Evolutionary conservation across 148 eudicot species (phyloP), one percentile per base, ranked within the genome.

Genomic region (Rhododendron vialii): DNA sequence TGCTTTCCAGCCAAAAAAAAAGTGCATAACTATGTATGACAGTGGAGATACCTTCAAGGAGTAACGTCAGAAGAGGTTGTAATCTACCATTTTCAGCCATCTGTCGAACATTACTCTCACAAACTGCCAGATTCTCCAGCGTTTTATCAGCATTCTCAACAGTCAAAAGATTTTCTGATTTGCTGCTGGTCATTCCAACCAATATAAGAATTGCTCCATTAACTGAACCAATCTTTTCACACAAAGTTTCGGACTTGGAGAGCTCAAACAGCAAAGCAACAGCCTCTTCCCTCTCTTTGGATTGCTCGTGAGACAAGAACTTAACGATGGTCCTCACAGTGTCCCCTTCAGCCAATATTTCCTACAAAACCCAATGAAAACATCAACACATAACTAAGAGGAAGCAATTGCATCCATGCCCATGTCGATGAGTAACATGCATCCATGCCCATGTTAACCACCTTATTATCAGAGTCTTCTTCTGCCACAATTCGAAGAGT

Each of bases 31-130:
- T 3, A 36, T 50, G 50, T 59, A 59, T 41, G 43, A 45, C 15
- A 63, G 48, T 4, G 65, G 10, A 84, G 43, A 67, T 75, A 96
- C 99, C 99, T 92, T 93, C 93, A 77, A 97, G 97, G 48, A 97
- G 93, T 59, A 91, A 84, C 18, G 87, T 88, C 30, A 97, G 91
- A 84, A 97, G 96, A 83, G 99, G 99, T 84, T 93, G 92, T 86
- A 97, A 73, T 93, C 94, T 92, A 67, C 99, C 99, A 89, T 88
- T 91, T 86, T 91, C 98, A 84, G 99, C 99, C 98, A 97, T 97
- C 87, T 92, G 94, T 80, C 91, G 89, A 65, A 97, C 96, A 90
- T 97, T 97, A 86, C 88, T 91, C 87, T 95, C 95, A 85, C 89
- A 89, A 82, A 88, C 92, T 79, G 94, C 98, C 79, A 97, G 88